Evolutionary conservation across 768 basidiomycete genomes (phyloP).

Genomic region (Leucosporidium yakuticum): DNA sequence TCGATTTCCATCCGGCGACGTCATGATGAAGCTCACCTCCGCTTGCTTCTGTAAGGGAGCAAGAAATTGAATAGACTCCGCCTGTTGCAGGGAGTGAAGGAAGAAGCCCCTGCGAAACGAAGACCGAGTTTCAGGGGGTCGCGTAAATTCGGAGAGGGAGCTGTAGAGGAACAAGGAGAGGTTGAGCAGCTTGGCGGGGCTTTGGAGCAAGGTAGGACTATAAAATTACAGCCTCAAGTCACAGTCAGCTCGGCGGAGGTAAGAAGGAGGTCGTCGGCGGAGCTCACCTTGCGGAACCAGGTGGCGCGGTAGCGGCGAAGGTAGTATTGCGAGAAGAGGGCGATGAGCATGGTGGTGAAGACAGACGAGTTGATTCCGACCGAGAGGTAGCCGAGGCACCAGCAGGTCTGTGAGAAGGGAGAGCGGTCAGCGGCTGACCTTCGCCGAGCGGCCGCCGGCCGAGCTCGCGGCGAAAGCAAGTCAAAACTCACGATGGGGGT

Average conservation of each 20-base stretch:
- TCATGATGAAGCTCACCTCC: no score
- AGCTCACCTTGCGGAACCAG: conserved; percentile 55
- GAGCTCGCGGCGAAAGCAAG: conserved; percentile 46
- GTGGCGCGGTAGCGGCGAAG: conserved; percentile 53
- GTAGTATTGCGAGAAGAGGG: conserved; percentile 56
- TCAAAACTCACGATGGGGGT: conserved; percentile 29
- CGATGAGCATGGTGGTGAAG: conserved; percentile 52
- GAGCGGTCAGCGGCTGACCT: conserved; percentile 35
- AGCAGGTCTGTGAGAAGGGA: conserved; percentile 38
- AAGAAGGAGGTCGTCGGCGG: conserved; percentile 45
- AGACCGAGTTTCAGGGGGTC: no score
- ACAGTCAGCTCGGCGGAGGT: conserved; percentile 50
- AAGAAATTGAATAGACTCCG: no score
- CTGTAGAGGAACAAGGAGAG: no score
- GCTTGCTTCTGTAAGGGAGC: no score
- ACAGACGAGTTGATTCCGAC: conserved; percentile 58
- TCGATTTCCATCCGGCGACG: no score
- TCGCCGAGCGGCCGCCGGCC: conserved; percentile 36
- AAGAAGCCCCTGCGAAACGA: no score
- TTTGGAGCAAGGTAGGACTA: conserved; percentile 51
- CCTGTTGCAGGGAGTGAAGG: no score
- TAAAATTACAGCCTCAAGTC: conserved; percentile 51
- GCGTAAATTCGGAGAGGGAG: no score
- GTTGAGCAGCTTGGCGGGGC: conserved; percentile 54
- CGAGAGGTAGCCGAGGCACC: conserved; percentile 52